These are phyloP conservation scores for Pisolithus albus DNA, from an alignment of 768 basidiomycete genomes.

Conservation along the genomic window DNA sequence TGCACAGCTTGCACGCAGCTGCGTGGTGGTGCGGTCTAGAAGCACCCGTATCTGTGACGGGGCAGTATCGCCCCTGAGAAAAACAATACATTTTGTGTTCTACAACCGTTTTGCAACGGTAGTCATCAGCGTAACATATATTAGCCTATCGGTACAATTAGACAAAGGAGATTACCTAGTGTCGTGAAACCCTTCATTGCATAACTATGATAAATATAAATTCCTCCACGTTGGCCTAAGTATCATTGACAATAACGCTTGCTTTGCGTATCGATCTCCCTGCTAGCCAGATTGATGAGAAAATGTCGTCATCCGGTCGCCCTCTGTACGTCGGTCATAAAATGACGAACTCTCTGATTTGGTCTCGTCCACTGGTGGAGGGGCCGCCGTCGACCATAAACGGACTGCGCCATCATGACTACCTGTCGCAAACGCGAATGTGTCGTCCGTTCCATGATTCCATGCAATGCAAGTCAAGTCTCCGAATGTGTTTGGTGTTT, in stretches of 20 bases:
- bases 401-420: conserved; percentile 70
- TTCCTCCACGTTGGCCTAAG: conserved; percentile 5
- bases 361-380: conserved; percentile 9
- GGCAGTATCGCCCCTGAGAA: conserved; percentile 2
- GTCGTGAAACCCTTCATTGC: conserved; percentile 7
- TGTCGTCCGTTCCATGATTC: conserved; percentile 56
- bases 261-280: conserved; percentile 1
- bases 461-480: conserved; percentile 78
- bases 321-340: conserved; percentile 18
- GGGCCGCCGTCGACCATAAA: conserved; percentile 53
- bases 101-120: conserved; percentile 15
- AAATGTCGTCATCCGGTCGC: conserved; percentile 17
- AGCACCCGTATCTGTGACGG: neutral
- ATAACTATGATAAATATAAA: conserved; percentile 17
- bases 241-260: neutral
- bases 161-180: conserved; percentile 6
- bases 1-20: conserved; percentile 22
- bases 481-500: conserved; percentile 42
- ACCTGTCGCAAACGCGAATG: conserved; percentile 59
- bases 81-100: conserved; percentile 5
- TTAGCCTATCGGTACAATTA: conserved; percentile 22
- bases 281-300: conserved; percentile 23
- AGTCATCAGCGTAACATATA: conserved; percentile 18
- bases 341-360: conserved; percentile 21
- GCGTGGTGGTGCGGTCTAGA: conserved; percentile 9